phyloP scores from a whole-genome alignment of 495 filamentous ascomycete genomes.

The Penicillium bovifimosum region DNA sequence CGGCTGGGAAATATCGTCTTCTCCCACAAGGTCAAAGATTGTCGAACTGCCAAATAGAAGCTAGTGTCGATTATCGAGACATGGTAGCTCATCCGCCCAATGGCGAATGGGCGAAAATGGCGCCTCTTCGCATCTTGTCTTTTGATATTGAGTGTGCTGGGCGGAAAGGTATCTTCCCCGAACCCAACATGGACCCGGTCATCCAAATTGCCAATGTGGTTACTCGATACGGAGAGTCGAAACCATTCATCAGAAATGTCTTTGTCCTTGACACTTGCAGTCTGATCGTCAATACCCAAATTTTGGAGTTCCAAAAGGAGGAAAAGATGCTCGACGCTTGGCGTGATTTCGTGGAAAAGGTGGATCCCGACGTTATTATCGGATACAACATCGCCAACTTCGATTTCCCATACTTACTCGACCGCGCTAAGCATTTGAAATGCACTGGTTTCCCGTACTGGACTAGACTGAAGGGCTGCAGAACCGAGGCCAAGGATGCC shows the following conservation, averaged over 20 bases:
- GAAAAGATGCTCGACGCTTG: slow-evolving; percentile 81
- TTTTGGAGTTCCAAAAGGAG: slow-evolving; percentile 76
- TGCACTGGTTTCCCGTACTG: slow-evolving; percentile 72
- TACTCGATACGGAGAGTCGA: slow-evolving; percentile 89
- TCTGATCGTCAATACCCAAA: slow-evolving; percentile 88
- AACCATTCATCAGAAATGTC: slow-evolving; percentile 93
- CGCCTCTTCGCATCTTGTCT: slow-evolving; percentile 82
- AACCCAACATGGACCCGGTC: slow-evolving; percentile 83
- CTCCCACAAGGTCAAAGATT: slow-evolving; percentile 54
- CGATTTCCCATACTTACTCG: slow-evolving; percentile 94
- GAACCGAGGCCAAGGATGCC: slow-evolving; percentile 63
- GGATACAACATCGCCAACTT: slow-evolving; percentile 99
- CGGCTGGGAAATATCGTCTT: slow-evolving; percentile 65
- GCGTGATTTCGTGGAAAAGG: slow-evolving; percentile 83
- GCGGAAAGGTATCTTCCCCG: slow-evolving; percentile 94
- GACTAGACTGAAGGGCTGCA: slow-evolving; percentile 63
- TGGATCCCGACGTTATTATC: slow-evolving; percentile 96
- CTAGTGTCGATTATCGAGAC: slow-evolving; percentile 70
- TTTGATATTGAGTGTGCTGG: slow-evolving; percentile 99
- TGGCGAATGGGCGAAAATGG: slow-evolving; percentile 98
- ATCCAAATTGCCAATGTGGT: slow-evolving; percentile 99
- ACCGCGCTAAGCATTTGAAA: slow-evolving; percentile 81
- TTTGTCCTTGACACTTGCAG: slow-evolving; percentile 90
- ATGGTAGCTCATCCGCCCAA: slow-evolving; percentile 83
- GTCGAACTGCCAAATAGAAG: slow-evolving; percentile 95